phyloP scores from a whole-genome alignment of 768 basidiomycete species.

The Ramaria sp. region DNA sequence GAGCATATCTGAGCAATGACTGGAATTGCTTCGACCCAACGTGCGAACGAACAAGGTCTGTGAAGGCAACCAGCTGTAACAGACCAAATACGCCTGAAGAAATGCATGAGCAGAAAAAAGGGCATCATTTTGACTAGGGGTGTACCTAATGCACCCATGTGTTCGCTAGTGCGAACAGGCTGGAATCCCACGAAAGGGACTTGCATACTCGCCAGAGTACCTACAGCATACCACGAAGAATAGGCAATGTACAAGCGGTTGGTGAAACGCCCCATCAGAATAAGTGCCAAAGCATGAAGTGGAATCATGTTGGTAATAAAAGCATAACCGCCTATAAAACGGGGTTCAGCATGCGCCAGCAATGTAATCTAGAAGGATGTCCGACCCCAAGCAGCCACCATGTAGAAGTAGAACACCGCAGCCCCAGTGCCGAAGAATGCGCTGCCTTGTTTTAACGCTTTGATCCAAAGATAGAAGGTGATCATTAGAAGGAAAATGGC shows the following conservation, averaged over 20 bases:
- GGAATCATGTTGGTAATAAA: conserved; percentile 99
- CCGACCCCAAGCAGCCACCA: conserved; percentile 99
- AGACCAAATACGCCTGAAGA: conserved; percentile 83
- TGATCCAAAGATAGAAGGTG: conserved; percentile 96
- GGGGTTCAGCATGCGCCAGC: conserved; percentile 6
- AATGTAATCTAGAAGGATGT: background rate
- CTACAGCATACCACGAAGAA: conserved; percentile 96
- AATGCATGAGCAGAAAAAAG: conserved; percentile 9
- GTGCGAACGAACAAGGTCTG: conserved; percentile 79
- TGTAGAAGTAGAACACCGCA: conserved; percentile 98
- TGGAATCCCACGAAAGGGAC: conserved; percentile 99
- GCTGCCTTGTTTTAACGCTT: conserved; percentile 87
- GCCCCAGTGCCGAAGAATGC: conserved; percentile 84
- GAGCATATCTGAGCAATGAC: conserved; percentile 56
- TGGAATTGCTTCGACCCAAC: conserved; percentile 91
- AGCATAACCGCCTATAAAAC: conserved; percentile 73
- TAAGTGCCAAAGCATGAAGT: conserved; percentile 85
- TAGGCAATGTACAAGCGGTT: conserved; percentile 89
- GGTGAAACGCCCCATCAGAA: conserved; percentile 93
- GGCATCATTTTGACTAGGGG: conserved; percentile 13
- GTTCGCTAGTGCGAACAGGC: conserved; percentile 94
- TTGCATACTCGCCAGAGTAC: conserved; percentile 96
- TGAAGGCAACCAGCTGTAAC: conserved; percentile 91
- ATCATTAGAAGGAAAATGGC: conserved; percentile 99
- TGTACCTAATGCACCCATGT: conserved; percentile 93